phyloP scores from a whole-genome alignment of 257 asterid species.

The Nicotiana paniculata region DNA sequence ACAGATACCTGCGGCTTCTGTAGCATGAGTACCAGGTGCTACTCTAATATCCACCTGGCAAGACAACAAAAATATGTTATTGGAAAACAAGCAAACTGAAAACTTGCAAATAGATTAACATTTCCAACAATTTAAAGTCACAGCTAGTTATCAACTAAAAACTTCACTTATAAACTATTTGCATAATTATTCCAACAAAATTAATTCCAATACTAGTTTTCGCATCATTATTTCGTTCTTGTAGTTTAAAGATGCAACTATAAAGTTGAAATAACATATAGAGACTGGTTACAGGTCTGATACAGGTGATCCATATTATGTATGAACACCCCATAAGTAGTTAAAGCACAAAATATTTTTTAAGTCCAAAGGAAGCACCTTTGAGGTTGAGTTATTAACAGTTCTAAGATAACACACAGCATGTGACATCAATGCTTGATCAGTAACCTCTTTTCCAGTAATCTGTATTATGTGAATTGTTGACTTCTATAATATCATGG shows the following conservation, averaged over 20 bases:
- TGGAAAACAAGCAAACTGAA: neutral
- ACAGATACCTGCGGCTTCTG: constrained; percentile 91
- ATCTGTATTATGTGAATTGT: neutral
- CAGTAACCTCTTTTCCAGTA: neutral
- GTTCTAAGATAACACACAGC: neutral
- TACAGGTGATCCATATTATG: neutral
- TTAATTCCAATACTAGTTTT: neutral
- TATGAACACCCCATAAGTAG: neutral
- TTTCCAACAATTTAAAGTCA: neutral
- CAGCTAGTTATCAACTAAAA: neutral
- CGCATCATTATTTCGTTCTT: neutral
- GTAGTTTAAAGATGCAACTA: neutral
- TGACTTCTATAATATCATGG: neutral
- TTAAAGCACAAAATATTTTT: neutral
- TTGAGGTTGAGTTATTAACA: neutral
- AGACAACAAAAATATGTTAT: constrained; percentile 12
- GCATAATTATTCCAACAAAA: neutral
- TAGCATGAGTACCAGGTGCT: constrained; percentile 90
- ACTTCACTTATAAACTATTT: neutral
- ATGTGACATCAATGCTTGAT: neutral
- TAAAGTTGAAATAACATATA: neutral
- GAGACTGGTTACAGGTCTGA: neutral
- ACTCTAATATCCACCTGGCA: constrained; percentile 85
- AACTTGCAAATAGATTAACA: neutral
- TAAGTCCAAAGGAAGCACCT: neutral